Evolutionary conservation across 73 alveolate species (phyloP), one percentile per base, ranked within the genome.

Genomic region (Paramecium bursaria): DNA sequence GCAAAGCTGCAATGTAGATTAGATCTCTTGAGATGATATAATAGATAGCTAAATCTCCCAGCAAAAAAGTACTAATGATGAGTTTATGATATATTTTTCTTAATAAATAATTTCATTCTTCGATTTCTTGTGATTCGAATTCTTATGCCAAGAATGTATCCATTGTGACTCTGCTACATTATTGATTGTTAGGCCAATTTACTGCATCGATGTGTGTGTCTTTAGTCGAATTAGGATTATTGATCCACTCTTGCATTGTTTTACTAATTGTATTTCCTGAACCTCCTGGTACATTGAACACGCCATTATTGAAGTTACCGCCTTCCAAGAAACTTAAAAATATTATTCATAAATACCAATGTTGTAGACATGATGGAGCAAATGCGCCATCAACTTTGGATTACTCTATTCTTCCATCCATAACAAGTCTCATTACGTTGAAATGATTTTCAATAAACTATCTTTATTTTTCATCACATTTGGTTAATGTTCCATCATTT

Each of bases 1-100:
- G 74, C 11, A 14, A 52, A 42, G 80, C 89, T 9, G 89, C 89
- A 0, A 79, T 79, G 85, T 73, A 79, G 26, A 79, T 79, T 26
- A 61, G 89, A 53, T 53, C 31, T 42, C 47, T 79, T 10, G 53
- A 73, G 27, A 55, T 82, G 7, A 48, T 79, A 19, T 48, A 15
- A 39, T 19, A 50, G 35, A 79, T 79, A 19, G 67, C 88, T n/a
- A 33, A 14, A 60, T 50, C 48, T 3, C 30, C 79, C 5, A 67
- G 57, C 44, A 67, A 67, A 42, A 39, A 67, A 4, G 82, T 67
- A 39, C 60, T 67, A 1, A 67, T 67, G 82, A 67, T 67, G 60
- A 47, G 42, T 3, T 35, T 67, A 42, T 67, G 60, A 67, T n/a
- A n/a, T n/a, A n/a, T n/a, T n/a, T n/a, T n/a, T n/a, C n/a, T n/a